Evolutionary conservation across 2,329 filamentous ascomycete species (phyloP).

Genomic region (Cryoendolithus antarcticus): DNA sequence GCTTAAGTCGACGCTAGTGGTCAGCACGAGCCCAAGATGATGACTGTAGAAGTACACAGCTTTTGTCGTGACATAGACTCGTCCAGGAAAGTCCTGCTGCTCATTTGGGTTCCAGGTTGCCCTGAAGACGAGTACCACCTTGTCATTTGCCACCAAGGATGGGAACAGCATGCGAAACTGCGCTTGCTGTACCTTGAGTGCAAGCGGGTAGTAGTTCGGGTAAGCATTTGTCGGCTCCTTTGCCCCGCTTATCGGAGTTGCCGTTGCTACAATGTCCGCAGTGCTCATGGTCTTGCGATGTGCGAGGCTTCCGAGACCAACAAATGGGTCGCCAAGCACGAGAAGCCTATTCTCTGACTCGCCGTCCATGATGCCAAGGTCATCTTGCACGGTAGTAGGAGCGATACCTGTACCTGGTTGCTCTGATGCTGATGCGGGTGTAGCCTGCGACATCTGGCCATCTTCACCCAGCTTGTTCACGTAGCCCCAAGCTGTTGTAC

Average conservation of each 20-base stretch:
- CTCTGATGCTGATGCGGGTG: neutral
- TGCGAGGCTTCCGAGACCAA: neutral
- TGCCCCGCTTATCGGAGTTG: neutral
- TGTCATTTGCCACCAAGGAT: constrained; percentile 61
- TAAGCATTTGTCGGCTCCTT: constrained; percentile 41
- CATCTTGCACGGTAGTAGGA: constrained; percentile 4
- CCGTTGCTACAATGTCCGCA: constrained; percentile 5
- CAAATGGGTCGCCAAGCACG: constrained; percentile 1
- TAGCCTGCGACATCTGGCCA: constrained; percentile 20
- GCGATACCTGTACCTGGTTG: neutral
- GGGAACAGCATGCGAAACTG: constrained; percentile 92
- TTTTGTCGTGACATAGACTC: constrained; percentile 75
- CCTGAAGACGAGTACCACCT: constrained; percentile 80
- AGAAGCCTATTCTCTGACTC: neutral
- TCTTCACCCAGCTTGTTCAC: constrained; percentile 50
- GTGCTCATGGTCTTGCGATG: constrained; percentile 22
- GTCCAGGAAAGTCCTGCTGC: constrained; percentile 65
- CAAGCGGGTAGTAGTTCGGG: constrained; percentile 65
- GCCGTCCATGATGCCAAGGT: constrained; percentile 8
- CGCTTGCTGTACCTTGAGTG: constrained; percentile 63
- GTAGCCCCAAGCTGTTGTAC: constrained; percentile 69
- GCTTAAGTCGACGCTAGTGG: constrained; percentile 63
- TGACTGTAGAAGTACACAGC: constrained; percentile 96
- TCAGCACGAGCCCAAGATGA: constrained; percentile 78
- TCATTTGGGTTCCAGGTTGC: constrained; percentile 76